Conservation (phyloP, 2,329 filamentous ascomycete species). For the Blastomyces gilchristii region DNA sequence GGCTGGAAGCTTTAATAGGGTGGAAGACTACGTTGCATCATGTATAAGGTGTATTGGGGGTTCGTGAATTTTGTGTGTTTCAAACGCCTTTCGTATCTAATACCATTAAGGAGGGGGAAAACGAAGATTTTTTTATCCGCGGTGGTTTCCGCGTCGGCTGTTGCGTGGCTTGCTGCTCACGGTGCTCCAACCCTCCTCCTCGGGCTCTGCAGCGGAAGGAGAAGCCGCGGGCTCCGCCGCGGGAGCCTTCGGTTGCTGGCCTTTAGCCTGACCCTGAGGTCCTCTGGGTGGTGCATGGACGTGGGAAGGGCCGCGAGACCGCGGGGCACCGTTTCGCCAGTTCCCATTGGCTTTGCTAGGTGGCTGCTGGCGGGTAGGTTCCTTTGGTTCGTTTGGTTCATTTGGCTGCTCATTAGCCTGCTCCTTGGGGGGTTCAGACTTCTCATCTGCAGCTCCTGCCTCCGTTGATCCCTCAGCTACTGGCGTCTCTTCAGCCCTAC, state of each 20-base stretch:
- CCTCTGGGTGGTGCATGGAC: slow-evolving; percentile 6
- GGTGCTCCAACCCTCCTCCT: slow-evolving; percentile 42
- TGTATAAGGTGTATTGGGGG: not conserved
- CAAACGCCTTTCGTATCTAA: slow-evolving; percentile 2
- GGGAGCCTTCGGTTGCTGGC: slow-evolving; percentile 7
- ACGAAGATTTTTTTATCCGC: not conserved
- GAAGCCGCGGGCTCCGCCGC: slow-evolving; percentile 20
- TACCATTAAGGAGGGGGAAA: not conserved
- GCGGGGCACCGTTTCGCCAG: slow-evolving; percentile 27
- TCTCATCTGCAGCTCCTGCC: slow-evolving; percentile 14
- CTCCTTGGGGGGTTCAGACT: slow-evolving; percentile 16
- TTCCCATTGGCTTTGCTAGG: slow-evolving; percentile 31
- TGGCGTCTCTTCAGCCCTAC: slow-evolving; percentile 38
- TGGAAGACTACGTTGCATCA: not conserved
- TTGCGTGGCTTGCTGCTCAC: slow-evolving; percentile 36
- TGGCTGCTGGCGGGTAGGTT: slow-evolving; percentile 16
- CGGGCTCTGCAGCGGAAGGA: slow-evolving; percentile 23
- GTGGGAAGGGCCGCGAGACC: slow-evolving; percentile 10
- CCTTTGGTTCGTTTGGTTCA: slow-evolving; percentile 14
- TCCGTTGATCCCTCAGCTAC: slow-evolving; percentile 40
- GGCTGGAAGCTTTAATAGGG: not conserved
- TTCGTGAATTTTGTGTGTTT: slow-evolving; percentile 3
- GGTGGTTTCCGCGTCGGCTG: slow-evolving; percentile 33
- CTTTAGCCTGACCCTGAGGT: slow-evolving; percentile 8
- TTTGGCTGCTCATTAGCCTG: slow-evolving; percentile 35